These are phyloP conservation scores for Saxophila tyrrhenica DNA, from an alignment of 495 filamentous ascomycete genomes.

Conservation along the genomic window DNA sequence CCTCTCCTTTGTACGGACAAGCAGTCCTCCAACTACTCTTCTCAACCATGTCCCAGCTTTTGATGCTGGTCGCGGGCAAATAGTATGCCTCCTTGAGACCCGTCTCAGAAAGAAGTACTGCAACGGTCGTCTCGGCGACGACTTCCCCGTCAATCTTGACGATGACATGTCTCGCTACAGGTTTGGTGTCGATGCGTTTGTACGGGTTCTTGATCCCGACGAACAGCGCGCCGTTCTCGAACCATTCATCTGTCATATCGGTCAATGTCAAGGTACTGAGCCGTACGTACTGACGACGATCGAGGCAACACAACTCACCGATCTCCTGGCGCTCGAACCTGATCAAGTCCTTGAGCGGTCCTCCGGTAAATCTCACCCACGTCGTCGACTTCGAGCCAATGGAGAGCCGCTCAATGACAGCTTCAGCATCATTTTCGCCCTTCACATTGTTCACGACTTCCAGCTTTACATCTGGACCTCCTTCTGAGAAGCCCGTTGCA, in stretches of 20 bases:
- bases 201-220: slow-evolving; percentile 12
- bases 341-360: slow-evolving; percentile 1
- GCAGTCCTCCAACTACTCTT: slow-evolving; percentile 6
- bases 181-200: slow-evolving; percentile 11
- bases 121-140: slow-evolving; percentile 7
- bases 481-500: too few species aligned
- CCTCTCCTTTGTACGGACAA: slow-evolving; percentile 15
- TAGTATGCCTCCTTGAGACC: slow-evolving; percentile 8
- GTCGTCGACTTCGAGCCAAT: slow-evolving; percentile 3
- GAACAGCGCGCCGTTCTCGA: slow-evolving; percentile 10
- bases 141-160: slow-evolving; percentile 11
- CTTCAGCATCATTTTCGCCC: background rate
- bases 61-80: slow-evolving; percentile 10
- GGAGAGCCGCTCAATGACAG: background rate
- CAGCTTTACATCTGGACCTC: background rate
- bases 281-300: too few species aligned
- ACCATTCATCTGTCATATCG: slow-evolving; percentile 4
- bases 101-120: slow-evolving; percentile 11
- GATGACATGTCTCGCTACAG: slow-evolving; percentile 5
- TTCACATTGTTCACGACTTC: background rate
- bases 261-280: too few species aligned
- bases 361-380: slow-evolving; percentile 8
- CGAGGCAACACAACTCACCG: background rate
- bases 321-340: slow-evolving; percentile 10
- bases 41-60: slow-evolving; percentile 2